A percentile compares a stretch with the other conserved stretches of the same genome.
phyloP scores from a whole-genome alignment of 2,329 filamentous ascomycete species.

The Pseudopithomyces maydicus region DNA sequence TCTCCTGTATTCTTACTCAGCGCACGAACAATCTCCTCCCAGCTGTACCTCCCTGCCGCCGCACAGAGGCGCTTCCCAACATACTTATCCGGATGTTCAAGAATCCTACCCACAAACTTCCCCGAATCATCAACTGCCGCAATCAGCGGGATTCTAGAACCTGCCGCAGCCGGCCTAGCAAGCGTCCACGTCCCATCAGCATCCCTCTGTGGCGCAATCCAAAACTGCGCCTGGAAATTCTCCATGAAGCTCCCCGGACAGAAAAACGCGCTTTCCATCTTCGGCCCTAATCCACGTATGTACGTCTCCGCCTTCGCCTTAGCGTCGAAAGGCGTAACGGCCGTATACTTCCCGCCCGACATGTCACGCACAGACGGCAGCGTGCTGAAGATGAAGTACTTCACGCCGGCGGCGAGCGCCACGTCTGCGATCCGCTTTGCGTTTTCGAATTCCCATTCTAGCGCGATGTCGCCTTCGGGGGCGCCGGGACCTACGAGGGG shows the following conservation, averaged over 20 bases:
- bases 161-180: not conserved
- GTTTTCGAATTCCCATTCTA: constrained; percentile 23
- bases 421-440: constrained; percentile 48
- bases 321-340: constrained; percentile 48
- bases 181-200: constrained; percentile 36
- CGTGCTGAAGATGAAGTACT: constrained; percentile 50
- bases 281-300: constrained; percentile 48
- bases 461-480: not conserved
- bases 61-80: constrained; percentile 49
- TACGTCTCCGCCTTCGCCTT: constrained; percentile 56
- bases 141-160: constrained; percentile 45
- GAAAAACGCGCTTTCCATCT: constrained; percentile 15
- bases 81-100: constrained; percentile 47
- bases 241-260: constrained; percentile 14
- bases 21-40: constrained; percentile 44
- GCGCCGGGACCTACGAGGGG: constrained; percentile 16
- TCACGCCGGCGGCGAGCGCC: constrained; percentile 40
- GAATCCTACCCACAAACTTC: constrained; percentile 44
- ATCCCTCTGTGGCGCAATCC: constrained; percentile 34
- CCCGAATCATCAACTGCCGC: constrained; percentile 49
- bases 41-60: constrained; percentile 46
- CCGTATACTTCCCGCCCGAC: constrained; percentile 40
- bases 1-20: constrained; percentile 47
- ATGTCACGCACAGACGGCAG: constrained; percentile 37
- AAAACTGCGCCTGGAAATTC: constrained; percentile 14